Conservation (phyloP, 208 protist species). For the Trypanosoma theileri region DNA sequence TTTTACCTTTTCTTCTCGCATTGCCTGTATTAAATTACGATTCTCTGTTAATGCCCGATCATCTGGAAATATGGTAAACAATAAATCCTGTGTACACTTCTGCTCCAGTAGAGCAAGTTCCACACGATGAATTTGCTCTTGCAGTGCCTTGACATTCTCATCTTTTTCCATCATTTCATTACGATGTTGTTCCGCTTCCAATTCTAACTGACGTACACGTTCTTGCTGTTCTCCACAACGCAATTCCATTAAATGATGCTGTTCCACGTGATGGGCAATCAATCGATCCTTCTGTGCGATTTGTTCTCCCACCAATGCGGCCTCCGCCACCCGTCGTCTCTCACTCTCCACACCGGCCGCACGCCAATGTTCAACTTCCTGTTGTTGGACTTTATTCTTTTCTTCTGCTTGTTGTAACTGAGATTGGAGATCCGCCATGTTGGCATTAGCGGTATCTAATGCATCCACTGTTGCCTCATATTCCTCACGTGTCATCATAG, state of each 20-base stretch:
- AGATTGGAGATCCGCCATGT: constrained; percentile 29
- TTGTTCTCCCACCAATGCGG: neutral
- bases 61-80: constrained; percentile 56
- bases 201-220: constrained; percentile 6
- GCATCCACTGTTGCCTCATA: constrained; percentile 44
- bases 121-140: constrained; percentile 28
- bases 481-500: constrained; percentile 48
- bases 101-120: constrained; percentile 39
- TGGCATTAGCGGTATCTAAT: constrained; percentile 30
- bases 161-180: constrained; percentile 16
- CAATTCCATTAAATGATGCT: constrained; percentile 14
- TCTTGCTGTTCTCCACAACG: constrained; percentile 4
- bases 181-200: constrained; percentile 2
- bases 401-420: constrained; percentile 31
- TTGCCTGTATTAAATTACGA: constrained; percentile 21
- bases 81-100: constrained; percentile 47
- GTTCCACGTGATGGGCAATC: constrained; percentile 19
- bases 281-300: constrained; percentile 21
- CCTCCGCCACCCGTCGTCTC: constrained; percentile 6
- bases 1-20: constrained; percentile 16
- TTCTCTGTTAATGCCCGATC: constrained; percentile 46
- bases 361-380: constrained; percentile 15
- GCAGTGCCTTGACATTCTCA: constrained; percentile 19
- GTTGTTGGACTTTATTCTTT: neutral
- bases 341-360: neutral